These are phyloP conservation scores for Pythium volutum DNA, from an alignment of 352 stramenopile genomes.

Conservation along the genomic window DNA sequence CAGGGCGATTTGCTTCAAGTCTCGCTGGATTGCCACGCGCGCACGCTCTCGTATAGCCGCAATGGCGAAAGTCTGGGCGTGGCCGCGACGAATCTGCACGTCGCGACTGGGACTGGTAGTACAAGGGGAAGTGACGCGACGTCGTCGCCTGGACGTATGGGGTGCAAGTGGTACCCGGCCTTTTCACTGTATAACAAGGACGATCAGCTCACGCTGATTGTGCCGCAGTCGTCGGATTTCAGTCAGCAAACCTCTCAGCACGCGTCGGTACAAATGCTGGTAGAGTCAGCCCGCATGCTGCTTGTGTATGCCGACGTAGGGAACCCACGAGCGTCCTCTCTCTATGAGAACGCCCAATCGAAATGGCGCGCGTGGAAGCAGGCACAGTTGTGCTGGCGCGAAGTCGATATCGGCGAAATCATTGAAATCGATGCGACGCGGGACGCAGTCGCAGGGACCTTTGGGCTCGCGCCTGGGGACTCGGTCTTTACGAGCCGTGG, in stretches of 20 bases:
- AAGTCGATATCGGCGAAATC: conserved; percentile 14
- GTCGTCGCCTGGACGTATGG: background rate
- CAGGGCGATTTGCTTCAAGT: conserved; percentile 87
- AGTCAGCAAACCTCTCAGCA: conserved; percentile 26
- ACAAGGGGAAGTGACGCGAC: background rate
- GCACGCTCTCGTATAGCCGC: conserved; percentile 87
- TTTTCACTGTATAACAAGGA: conserved; percentile 93
- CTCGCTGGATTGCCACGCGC: conserved; percentile 77
- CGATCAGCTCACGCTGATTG: conserved; percentile 77
- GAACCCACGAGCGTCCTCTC: background rate
- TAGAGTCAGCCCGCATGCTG: conserved; percentile 14
- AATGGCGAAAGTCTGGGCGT: conserved; percentile 86
- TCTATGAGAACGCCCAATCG: background rate
- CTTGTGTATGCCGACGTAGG: background rate
- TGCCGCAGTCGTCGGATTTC: conserved; percentile 20
- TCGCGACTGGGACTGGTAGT: conserved; percentile 7
- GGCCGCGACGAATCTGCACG: conserved; percentile 87
- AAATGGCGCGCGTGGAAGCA: conserved; percentile 12
- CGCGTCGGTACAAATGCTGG: conserved; percentile 34
- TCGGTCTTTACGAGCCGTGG: conserved; percentile 58
- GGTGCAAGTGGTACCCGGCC: conserved; percentile 79
- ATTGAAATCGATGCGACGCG: conserved; percentile 31
- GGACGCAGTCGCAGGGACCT: conserved; percentile 25
- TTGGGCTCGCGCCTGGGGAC: conserved; percentile 46
- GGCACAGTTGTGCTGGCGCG: conserved; percentile 12